Evolutionary conservation across 116 monocot genomes (phyloP).

Genomic region (Zostera marina): DNA sequence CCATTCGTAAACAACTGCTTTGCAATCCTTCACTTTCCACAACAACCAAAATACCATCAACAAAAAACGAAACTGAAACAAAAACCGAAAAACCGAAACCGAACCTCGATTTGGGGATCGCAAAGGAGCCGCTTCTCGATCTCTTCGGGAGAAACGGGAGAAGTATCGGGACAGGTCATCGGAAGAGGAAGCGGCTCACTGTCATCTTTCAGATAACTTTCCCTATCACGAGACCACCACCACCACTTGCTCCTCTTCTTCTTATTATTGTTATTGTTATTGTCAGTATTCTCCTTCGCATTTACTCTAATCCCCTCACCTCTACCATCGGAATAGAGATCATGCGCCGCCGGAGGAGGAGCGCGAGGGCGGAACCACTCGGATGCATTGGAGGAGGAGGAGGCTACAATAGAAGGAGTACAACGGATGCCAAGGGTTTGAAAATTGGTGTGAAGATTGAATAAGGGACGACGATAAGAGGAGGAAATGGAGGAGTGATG

Average conservation of each 20-base stretch:
- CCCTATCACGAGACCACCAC: slow-evolving; percentile 70
- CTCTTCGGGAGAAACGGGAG: not conserved
- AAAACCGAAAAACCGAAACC: not conserved
- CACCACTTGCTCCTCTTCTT: slow-evolving; percentile 19
- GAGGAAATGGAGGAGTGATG: slow-evolving; percentile 6
- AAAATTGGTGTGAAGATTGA: slow-evolving; percentile 1
- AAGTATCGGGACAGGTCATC: slow-evolving; percentile 46
- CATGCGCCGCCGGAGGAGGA: not conserved
- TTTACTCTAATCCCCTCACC: slow-evolving; percentile 6
- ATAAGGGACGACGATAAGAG: not conserved
- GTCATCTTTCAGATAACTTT: slow-evolving; percentile 77
- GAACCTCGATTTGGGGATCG: too few species aligned
- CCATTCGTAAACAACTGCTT: slow-evolving; percentile 80
- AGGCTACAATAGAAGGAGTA: slow-evolving; percentile 8
- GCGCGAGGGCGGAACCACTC: slow-evolving; percentile 47
- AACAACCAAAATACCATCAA: not conserved
- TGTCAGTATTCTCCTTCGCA: slow-evolving; percentile 16
- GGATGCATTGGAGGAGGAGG: slow-evolving; percentile 13
- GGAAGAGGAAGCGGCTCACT: slow-evolving; percentile 71
- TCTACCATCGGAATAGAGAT: not conserved
- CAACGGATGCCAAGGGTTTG: slow-evolving; percentile 12
- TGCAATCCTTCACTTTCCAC: slow-evolving; percentile 47
- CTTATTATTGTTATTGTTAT: not conserved
- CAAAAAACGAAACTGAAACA: too few species aligned
- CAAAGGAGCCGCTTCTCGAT: not conserved